Percentiles rank a stretch among this genome's conserved stretches.
phyloP scores from a whole-genome alignment of 2,329 filamentous ascomycete species.

The Colletotrichum tofieldiae region DNA sequence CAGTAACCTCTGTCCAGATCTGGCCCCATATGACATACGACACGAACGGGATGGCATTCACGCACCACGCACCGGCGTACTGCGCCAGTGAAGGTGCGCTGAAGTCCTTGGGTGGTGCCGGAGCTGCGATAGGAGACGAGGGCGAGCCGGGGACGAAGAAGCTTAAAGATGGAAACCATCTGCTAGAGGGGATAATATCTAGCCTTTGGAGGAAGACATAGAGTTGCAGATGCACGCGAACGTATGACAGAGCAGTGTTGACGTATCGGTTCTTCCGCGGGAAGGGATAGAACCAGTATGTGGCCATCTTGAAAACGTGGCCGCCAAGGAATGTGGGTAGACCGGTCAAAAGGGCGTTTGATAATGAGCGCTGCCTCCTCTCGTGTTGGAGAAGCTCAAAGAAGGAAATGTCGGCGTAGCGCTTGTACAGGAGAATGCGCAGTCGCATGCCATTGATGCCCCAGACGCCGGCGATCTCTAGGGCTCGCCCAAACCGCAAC shows the following conservation, averaged over 20 bases:
- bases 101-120: slow-evolving; percentile 59
- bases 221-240: slow-evolving; percentile 66
- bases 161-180: slow-evolving; percentile 60
- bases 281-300: slow-evolving; percentile 43
- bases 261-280: slow-evolving; percentile 43
- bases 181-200: slow-evolving; percentile 60
- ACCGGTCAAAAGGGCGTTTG: slow-evolving; percentile 55
- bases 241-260: slow-evolving; percentile 52
- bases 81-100: slow-evolving; percentile 55
- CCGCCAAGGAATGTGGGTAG: slow-evolving; percentile 58
- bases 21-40: slow-evolving; percentile 62
- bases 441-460: slow-evolving; percentile 68
- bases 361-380: slow-evolving; percentile 50
- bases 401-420: slow-evolving; percentile 66
- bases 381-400: slow-evolving; percentile 59
- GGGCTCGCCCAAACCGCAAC: slow-evolving; percentile 52
- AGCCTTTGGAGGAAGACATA: slow-evolving; percentile 69
- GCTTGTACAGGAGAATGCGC: slow-evolving; percentile 69
- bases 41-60: slow-evolving; percentile 64
- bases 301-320: slow-evolving; percentile 51
- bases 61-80: slow-evolving; percentile 61
- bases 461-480: slow-evolving; percentile 64
- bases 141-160: slow-evolving; percentile 71
- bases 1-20: slow-evolving; percentile 55
- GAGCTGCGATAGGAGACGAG: slow-evolving; percentile 65